phyloP scores from a whole-genome alignment of 768 basidiomycete genomes.

The Mycena haematopus region DNA sequence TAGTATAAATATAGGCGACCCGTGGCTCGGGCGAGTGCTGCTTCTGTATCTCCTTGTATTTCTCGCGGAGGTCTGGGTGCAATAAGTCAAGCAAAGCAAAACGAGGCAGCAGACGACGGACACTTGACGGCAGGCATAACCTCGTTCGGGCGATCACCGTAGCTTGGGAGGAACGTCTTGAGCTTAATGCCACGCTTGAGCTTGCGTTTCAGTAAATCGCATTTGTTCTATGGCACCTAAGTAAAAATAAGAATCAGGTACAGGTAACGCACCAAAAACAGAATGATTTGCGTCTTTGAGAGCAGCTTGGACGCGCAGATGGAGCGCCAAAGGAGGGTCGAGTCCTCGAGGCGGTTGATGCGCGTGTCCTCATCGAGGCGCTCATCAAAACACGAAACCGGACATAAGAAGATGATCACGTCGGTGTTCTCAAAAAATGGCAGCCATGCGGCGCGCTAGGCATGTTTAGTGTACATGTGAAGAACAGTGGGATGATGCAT shows the following conservation, averaged over 20 bases:
- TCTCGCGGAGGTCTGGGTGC: slow-evolving; percentile 64
- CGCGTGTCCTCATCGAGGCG: slow-evolving; percentile 69
- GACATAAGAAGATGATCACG: slow-evolving; percentile 82
- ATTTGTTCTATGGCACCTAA: slow-evolving; percentile 52
- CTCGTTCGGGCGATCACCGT: slow-evolving; percentile 74
- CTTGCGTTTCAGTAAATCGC: slow-evolving; percentile 72
- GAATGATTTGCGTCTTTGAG: slow-evolving; percentile 62
- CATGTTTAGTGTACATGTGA: slow-evolving; percentile 5
- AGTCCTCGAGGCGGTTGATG: slow-evolving; percentile 79
- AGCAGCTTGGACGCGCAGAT: slow-evolving; percentile 72
- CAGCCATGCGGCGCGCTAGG: slow-evolving; percentile 77
- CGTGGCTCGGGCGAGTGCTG: slow-evolving; percentile 61
- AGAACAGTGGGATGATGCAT: slow-evolving; percentile 29
- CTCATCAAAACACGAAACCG: slow-evolving; percentile 83
- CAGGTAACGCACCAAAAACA: slow-evolving; percentile 49
- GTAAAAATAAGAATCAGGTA: background rate
- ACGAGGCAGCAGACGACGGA: slow-evolving; percentile 40
- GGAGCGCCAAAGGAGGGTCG: slow-evolving; percentile 72
- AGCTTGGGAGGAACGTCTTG: slow-evolving; percentile 66
- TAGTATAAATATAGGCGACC: slow-evolving; percentile 68
- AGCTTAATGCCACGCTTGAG: slow-evolving; percentile 64
- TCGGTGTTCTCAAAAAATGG: slow-evolving; percentile 83
- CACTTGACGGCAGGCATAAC: slow-evolving; percentile 67
- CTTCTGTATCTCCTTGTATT: slow-evolving; percentile 71
- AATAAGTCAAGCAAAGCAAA: background rate